Base-by-base conservation (phyloP, 768 basidiomycete genomes). In the Trametopsis cervina region DNA sequence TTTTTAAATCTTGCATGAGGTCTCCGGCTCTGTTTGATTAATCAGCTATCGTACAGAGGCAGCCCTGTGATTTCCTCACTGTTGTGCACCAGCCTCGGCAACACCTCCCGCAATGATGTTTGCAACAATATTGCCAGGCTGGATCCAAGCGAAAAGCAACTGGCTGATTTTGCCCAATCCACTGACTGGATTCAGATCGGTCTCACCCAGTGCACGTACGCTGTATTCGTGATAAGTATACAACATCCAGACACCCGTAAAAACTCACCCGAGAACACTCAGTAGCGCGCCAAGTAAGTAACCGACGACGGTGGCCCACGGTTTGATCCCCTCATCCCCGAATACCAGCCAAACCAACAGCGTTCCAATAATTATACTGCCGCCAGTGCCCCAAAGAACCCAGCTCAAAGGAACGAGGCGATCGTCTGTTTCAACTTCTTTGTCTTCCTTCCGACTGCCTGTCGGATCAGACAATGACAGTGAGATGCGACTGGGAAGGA, bases 1-100 rank as follows among this genome's bases (percentile, higher is more conserved):
- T 96, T 69, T 98, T 98, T 50, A 98, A 71, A 66, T 98, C 95
- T 69, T 98, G 95, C 95, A 98, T 97, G 7, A 97, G 78, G 62
- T 98, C 95, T 13, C 93, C 95, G 5, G 94, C 92, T 64, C 89
- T 93, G 54, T 47, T 4, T 15, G 9, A 18, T n/a, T 22, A 20
- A 37, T 39, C 27, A 13, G 27, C 12, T 9, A 20, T 35, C 5
- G 17, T 11, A 23, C 22, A 18, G 29, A 11, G 24, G 35, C 36
- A 9, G 35, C 36, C 5, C 17, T 5, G 41, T 9, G 25, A 37
- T 18, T 20, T 50, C 61, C 81, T 52, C 60, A 90, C 86, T 94
- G 91, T 65, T 84, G 85, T 22, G 91, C 91, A n/a, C 91, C 91
- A 29, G 91, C 91, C 68, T 94, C 93, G 2, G 91, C 86, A n/a